Percentiles rank a stretch among this genome's conserved stretches.
Conservation (phyloP, 257 asterid genomes). For the Asclepias syriaca region DNA sequence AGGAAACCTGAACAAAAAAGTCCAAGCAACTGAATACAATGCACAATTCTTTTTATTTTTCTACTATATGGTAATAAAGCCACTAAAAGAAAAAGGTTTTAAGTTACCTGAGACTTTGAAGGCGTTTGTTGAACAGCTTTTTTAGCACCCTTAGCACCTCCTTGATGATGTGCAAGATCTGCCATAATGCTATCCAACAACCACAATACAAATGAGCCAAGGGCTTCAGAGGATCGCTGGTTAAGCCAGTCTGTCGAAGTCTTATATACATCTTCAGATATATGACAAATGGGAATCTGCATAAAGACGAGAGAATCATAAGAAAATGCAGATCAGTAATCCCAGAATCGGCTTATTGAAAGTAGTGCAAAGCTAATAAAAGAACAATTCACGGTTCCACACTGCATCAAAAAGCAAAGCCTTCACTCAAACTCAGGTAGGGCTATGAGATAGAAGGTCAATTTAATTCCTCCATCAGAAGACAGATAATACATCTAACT, state of each 20-base stretch:
- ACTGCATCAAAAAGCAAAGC: neutral
- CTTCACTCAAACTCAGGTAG: neutral
- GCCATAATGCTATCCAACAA: slow-evolving; percentile 27
- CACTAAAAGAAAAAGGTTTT: neutral
- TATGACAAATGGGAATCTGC: slow-evolving; percentile 34
- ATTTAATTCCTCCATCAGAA: neutral
- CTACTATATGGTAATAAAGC: slow-evolving; percentile 2
- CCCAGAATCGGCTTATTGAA: neutral
- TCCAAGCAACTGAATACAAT: neutral
- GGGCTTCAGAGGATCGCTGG: slow-evolving; percentile 31
- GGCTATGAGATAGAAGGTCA: neutral
- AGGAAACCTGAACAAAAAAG: neutral
- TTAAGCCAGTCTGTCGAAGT: slow-evolving; percentile 39
- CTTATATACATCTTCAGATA: slow-evolving; percentile 36
- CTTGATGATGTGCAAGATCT: slow-evolving; percentile 26
- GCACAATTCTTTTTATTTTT: neutral
- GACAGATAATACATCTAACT: neutral
- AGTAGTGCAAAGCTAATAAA: neutral
- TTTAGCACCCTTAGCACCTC: slow-evolving; percentile 25
- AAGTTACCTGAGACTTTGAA: slow-evolving; percentile 32
- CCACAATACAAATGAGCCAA: slow-evolving; percentile 33
- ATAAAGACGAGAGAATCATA: neutral
- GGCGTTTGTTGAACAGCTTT: slow-evolving; percentile 24
- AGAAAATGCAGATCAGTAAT: neutral
- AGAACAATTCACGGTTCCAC: neutral